Conservation (phyloP, 345 rosid genomes). For the Hibiscus mutabilis region DNA sequence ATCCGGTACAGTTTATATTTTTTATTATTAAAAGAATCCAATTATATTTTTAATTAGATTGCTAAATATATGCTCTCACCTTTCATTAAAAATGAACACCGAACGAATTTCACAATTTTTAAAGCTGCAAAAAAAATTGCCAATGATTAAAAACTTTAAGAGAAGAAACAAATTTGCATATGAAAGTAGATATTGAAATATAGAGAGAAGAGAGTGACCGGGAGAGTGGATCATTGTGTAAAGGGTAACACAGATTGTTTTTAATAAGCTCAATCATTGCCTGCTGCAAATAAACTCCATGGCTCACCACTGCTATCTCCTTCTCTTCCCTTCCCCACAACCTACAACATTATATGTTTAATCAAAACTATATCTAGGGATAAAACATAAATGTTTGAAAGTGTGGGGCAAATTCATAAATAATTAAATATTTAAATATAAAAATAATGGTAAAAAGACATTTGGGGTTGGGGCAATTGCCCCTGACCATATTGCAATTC, state of each 20-base stretch:
- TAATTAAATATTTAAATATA: no score
- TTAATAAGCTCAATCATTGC: conserved; percentile 31
- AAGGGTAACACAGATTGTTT: background rate
- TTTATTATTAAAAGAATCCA: background rate
- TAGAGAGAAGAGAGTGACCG: conserved; percentile 19
- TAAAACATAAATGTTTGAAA: no score
- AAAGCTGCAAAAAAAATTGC: conserved; percentile 26
- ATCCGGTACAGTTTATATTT: no score
- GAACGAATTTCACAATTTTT: conserved; percentile 57
- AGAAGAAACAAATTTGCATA: background rate
- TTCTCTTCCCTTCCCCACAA: conserved; percentile 60
- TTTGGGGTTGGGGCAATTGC: no score
- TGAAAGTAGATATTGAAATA: background rate
- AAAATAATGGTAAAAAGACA: no score
- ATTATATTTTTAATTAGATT: background rate
- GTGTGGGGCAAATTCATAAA: no score
- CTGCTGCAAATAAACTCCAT: conserved; percentile 61
- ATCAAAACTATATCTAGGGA: background rate
- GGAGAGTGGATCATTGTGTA: conserved; percentile 20
- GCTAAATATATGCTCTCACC: conserved; percentile 13
- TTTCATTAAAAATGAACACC: conserved; percentile 27
- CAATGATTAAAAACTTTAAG: background rate
- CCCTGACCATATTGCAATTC: no score
- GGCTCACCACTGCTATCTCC: conserved; percentile 76
- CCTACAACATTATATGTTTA: conserved; percentile 29